A percentile compares a stretch with the other conserved stretches of the same genome.
These are phyloP conservation scores for Xylaria sp. DNA, from an alignment of 2,329 filamentous ascomycete genomes.

Conservation along the genomic window DNA sequence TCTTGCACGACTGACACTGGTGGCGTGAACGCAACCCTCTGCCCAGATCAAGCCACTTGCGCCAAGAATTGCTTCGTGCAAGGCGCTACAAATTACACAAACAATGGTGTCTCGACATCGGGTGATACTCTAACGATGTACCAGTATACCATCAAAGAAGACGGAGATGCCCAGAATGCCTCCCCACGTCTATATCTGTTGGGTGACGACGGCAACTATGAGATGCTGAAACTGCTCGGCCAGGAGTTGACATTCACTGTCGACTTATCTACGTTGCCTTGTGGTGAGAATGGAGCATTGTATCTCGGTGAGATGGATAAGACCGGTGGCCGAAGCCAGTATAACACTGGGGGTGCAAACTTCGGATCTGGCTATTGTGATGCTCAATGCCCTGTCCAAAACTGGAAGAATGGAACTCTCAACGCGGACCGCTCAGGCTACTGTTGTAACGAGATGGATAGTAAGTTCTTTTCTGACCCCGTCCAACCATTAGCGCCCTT, in stretches of 20 bases:
- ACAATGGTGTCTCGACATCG: constrained; percentile 36
- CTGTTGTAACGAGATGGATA: constrained; percentile 72
- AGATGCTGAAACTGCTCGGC: constrained; percentile 55
- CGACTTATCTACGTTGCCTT: constrained; percentile 66
- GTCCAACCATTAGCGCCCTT: not conserved
- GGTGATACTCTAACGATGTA: constrained; percentile 35
- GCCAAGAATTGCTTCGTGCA: constrained; percentile 58
- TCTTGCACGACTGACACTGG: constrained; percentile 39
- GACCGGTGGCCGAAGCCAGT: constrained; percentile 61
- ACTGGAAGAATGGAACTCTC: constrained; percentile 51
- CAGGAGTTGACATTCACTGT: constrained; percentile 70
- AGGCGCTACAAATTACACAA: constrained; percentile 51
- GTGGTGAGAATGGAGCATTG: constrained; percentile 69
- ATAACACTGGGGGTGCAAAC: constrained; percentile 61
- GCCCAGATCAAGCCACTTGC: constrained; percentile 53
- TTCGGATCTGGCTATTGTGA: constrained; percentile 68
- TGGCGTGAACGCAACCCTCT: constrained; percentile 47
- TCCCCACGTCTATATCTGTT: constrained; percentile 57
- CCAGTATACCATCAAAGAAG: constrained; percentile 41
- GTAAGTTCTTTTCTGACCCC: constrained; percentile 8
- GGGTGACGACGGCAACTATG: constrained; percentile 56
- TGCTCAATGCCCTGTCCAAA: constrained; percentile 56
- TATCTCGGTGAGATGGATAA: constrained; percentile 68
- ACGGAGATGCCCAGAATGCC: constrained; percentile 34
- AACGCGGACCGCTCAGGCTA: constrained; percentile 63